Conservation (phyloP, 108 stramenopile genomes). For the Fragilaria radians region DNA sequence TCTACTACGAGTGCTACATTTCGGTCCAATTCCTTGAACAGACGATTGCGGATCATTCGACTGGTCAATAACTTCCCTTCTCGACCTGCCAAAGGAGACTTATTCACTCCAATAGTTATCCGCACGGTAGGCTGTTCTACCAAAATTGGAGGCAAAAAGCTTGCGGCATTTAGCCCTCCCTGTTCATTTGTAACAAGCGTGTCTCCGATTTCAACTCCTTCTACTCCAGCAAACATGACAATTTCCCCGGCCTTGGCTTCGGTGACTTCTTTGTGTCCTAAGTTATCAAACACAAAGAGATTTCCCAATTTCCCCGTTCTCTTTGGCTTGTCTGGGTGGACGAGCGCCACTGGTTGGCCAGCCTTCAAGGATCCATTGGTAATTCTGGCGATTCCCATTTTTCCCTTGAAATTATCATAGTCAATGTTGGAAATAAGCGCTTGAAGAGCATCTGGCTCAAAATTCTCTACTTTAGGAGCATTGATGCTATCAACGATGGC, state of each 20-base stretch:
- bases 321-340: constrained; percentile 62
- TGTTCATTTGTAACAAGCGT: constrained; percentile 88
- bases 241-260: constrained; percentile 94
- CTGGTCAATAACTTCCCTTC: constrained; percentile 96
- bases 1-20: constrained; percentile 94
- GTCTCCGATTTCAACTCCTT: constrained; percentile 90
- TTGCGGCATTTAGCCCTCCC: constrained; percentile 66
- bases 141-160: constrained; percentile 89
- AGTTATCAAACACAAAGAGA: constrained; percentile 94
- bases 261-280: constrained; percentile 88
- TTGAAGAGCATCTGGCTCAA: constrained; percentile 69
- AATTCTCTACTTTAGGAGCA: constrained; percentile 55
- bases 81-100: constrained; percentile 95
- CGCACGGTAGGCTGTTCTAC: constrained; percentile 99
- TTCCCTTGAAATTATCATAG: constrained; percentile 98
- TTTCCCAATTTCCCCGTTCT: constrained; percentile 79
- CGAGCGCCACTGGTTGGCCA: constrained; percentile 75
- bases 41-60: constrained; percentile 95
- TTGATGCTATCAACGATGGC: constrained; percentile 67
- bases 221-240: constrained; percentile 95
- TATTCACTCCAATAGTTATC: constrained; percentile 99
- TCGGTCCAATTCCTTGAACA: constrained; percentile 92
- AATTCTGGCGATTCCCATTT: constrained; percentile 95
- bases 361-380: constrained; percentile 75
- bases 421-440: constrained; percentile 93